These are phyloP conservation scores for Kwoniella shandongensis DNA, from an alignment of 768 basidiomycete genomes.

Conservation along the genomic window DNA sequence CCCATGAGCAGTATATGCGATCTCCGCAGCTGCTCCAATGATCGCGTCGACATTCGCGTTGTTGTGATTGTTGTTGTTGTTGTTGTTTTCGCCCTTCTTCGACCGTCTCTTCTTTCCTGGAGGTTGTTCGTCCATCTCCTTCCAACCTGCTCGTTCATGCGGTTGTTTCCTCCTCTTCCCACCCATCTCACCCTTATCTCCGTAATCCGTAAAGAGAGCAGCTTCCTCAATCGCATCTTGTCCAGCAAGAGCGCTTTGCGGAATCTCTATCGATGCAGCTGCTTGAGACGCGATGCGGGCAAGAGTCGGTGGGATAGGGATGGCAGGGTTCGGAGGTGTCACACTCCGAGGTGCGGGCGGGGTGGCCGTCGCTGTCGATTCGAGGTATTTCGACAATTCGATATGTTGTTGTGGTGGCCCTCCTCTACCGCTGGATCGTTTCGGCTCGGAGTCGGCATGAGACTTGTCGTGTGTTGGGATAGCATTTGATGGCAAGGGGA, in stretches of 20 bases:
- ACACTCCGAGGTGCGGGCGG: slow-evolving; percentile 1
- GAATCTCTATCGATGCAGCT: background rate
- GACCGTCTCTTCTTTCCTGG: slow-evolving; percentile 4
- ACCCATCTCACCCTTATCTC: slow-evolving; percentile 42
- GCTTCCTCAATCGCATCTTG: slow-evolving; percentile 12
- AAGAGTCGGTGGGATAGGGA: slow-evolving; percentile 8
- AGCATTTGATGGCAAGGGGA: slow-evolving; percentile 4
- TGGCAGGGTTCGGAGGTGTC: slow-evolving; percentile 6
- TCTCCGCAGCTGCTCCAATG: background rate
- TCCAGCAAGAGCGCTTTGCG: background rate
- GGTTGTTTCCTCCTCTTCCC: slow-evolving; percentile 42
- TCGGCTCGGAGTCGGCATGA: too few relatives aligned
- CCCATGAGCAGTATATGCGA: background rate
- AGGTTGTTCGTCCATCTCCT: slow-evolving; percentile 39
- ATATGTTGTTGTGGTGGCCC: too few relatives aligned
- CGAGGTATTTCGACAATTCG: background rate
- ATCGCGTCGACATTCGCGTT: too few relatives aligned
- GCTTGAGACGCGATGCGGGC: slow-evolving; percentile 8
- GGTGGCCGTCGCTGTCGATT: background rate
- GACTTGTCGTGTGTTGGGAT: too few relatives aligned
- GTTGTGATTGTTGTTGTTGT: slow-evolving; percentile 6
- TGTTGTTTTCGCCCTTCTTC: background rate
- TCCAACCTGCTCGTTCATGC: slow-evolving; percentile 44
- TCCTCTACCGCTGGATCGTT: too few relatives aligned
- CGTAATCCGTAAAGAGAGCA: background rate